Base-by-base conservation (phyloP, 2,329 filamentous ascomycete genomes). In the Monilinia fructigena region DNA sequence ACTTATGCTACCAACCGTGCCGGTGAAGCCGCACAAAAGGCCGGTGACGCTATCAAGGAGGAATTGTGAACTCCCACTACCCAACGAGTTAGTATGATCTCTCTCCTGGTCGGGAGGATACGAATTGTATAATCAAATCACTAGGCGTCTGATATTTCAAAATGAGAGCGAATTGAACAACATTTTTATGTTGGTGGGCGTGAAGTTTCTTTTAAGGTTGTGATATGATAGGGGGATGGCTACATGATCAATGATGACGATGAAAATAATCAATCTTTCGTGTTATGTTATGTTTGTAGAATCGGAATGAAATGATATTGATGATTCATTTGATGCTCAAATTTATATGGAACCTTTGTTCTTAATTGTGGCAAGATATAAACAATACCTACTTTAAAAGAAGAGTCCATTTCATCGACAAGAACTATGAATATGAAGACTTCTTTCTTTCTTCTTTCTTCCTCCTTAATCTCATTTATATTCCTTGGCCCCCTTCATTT, bases 21-120 rank as follows among this genome's bases (percentile, higher is more conserved):
- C 50, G 74, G 74, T 20, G 77, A 78, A 70, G 76, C 75, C 64
- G 75, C 75, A 63, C 76, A 78, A 66, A 75, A 74, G 66, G 74
- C 72, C 50, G 67, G 64, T 50, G 70, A 77, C 54, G 70, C 68
- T 52, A 69, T 75, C 45, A 76, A 76, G 68, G 75, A 77, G 70
- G 76, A 78, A 68, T 72, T 77, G 70, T 77, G 72, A 72, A 64
- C 35, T 35, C 31, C 31, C 5, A 35, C 31, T 35, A 35, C 31
- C 28, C 7, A 31, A 60, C 23, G 28, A 23, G 45, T 18, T 35
- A 38, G 18, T 6, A 18, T 50, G n/a, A 50, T 31, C 40, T 56
- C 26, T 48, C 62, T 40, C 16, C 16, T 31, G 31, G 48, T 28
- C 26, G 40, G 50, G 35, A 67, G 20, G 20, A 23, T 53, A 47